Evolutionary conservation across 148 eudicot genomes (phyloP).

Genomic region (Dianthus caryophyllus): DNA sequence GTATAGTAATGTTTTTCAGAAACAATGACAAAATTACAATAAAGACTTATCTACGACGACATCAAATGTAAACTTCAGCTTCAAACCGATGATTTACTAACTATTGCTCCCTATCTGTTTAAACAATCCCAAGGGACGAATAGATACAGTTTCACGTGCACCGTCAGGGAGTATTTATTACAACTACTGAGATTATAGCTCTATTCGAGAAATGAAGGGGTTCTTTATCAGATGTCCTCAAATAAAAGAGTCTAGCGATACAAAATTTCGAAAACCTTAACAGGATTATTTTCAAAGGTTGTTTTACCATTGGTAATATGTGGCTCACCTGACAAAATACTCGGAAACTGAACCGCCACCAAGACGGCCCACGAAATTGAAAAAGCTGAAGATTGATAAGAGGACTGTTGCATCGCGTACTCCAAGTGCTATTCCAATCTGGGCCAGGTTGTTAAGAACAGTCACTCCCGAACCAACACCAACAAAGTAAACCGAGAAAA

Average conservation of each 20-base stretch:
- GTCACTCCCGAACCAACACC: constrained; percentile 95
- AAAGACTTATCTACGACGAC: not conserved
- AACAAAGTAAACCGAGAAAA: constrained; percentile 70
- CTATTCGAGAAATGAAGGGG: not conserved
- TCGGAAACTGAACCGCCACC: constrained; percentile 82
- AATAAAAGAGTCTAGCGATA: not conserved
- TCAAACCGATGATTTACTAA: not conserved
- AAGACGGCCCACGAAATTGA: constrained; percentile 76
- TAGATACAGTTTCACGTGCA: not conserved
- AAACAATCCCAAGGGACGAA: not conserved
- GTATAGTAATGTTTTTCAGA: constrained; percentile 10
- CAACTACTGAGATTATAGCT: not conserved
- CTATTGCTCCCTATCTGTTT: not conserved
- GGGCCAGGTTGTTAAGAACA: constrained; percentile 90
- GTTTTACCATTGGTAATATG: not conserved
- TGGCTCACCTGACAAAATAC: constrained; percentile 65
- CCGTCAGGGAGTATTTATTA: not conserved
- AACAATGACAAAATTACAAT: not conserved
- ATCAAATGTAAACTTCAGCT: not conserved
- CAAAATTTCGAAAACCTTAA: not conserved
- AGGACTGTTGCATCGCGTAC: constrained; percentile 57
- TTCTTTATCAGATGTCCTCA: not conserved
- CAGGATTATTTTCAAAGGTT: not conserved
- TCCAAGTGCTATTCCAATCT: constrained; percentile 76
- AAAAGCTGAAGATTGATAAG: constrained; percentile 71